phyloP scores from a whole-genome alignment of 2,329 filamentous ascomycete species.

The Zymoseptoria crescenta region DNA sequence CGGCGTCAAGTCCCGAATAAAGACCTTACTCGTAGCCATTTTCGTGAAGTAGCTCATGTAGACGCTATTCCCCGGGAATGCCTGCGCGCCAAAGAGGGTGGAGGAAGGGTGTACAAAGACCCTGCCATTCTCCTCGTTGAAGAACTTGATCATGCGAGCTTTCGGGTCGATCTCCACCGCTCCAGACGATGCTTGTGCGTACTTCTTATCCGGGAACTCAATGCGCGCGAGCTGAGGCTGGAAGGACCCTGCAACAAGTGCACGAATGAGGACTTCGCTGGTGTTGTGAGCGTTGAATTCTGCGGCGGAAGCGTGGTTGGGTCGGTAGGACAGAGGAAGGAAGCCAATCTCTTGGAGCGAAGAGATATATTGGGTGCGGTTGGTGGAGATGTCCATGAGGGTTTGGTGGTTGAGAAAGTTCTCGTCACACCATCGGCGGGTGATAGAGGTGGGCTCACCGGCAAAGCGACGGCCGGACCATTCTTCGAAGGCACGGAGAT shows the following conservation, averaged over 20 bases:
- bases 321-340: slow-evolving; percentile 35
- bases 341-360: slow-evolving; percentile 83
- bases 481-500: slow-evolving; percentile 72
- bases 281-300: slow-evolving; percentile 43
- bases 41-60: slow-evolving; percentile 89
- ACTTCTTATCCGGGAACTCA: slow-evolving; percentile 92
- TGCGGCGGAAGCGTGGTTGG: slow-evolving; percentile 17
- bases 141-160: slow-evolving; percentile 86
- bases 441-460: slow-evolving; percentile 48
- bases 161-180: slow-evolving; percentile 91
- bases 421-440: slow-evolving; percentile 71
- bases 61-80: slow-evolving; percentile 63
- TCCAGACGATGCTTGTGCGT: slow-evolving; percentile 75
- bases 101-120: slow-evolving; percentile 91
- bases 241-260: slow-evolving; percentile 45
- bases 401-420: slow-evolving; percentile 81
- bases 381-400: slow-evolving; percentile 79
- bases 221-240: slow-evolving; percentile 83
- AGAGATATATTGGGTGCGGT: slow-evolving; percentile 74
- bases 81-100: slow-evolving; percentile 74
- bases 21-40: slow-evolving; percentile 86
- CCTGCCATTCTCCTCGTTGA: slow-evolving; percentile 70
- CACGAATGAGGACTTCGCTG: slow-evolving; percentile 40
- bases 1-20: slow-evolving; percentile 83
- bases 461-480: slow-evolving; percentile 64